Base-by-base conservation (phyloP, 225 moss, liverwort and hornwort genomes). In the Neckera pumila region DNA sequence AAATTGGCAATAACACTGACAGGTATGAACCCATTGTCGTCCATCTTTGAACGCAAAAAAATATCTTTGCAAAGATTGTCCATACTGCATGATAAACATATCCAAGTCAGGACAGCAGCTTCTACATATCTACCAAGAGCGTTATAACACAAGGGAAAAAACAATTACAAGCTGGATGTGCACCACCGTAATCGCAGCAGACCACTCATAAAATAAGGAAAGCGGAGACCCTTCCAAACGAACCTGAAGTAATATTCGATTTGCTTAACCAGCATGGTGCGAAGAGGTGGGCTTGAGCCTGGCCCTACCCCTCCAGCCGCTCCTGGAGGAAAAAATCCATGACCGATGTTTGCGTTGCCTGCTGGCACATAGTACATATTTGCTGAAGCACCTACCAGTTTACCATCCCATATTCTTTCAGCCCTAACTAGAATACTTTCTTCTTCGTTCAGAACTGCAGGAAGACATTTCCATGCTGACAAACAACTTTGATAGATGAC, bases 211-310 rank as follows among this genome's bases (percentile, higher is more conserved):
- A 49, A 84, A 28, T 56, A 33, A 76, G 81, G 43, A 76, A 21
- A 72, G 47, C 87, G 54, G 7, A 30, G 20, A 47, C 42, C 42
- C 31, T 63, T 70, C 14, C 40, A 45, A 77, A 85, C 92, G 69
- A 65, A 95, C 98, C 98, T 97, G 90, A 99, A 99, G 65, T 99
- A 99, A 77, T 99, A 99, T 80, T 99, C 98, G 87, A 99, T 99
- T 88, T 99, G 98, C 87, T 97, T 95, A 65, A 99, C 93, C 82
- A 99, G 94, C 90, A 95, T 80, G 45, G 80, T 90, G 58, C 94
- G 94, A 80, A 99, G 89, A 67, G 98, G 91, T 28, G 95, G 89
- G 77, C 86, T 90, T 80, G 92, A 88, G 77, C 95, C 96, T 87
- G 92, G 88, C 83, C 90, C 90, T 59, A 94, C 91, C 60, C 87